Base-by-base conservation (phyloP, 805 yeast genomes). In the Vanderwaltozyma tropicalis region DNA sequence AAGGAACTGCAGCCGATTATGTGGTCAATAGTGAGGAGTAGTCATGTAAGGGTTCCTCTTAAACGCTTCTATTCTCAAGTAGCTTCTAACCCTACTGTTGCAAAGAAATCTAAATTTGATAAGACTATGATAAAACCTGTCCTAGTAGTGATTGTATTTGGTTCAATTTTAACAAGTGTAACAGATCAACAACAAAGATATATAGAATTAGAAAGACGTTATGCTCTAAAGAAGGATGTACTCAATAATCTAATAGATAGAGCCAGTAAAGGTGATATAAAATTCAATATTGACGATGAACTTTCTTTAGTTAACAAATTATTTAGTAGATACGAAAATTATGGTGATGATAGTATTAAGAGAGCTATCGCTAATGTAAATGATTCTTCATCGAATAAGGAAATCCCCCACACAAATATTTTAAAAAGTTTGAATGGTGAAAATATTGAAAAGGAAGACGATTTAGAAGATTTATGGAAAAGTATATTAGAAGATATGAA, bases 91-190 rank as follows among this genome's bases (percentile, higher is more conserved):
- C 13, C 22, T 3, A 7, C n/a, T 19, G 20, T 5, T 13, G 3
- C 19, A 14, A 34, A 34, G 18, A 17, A 41, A 14, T 37, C 51
- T 5, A 52, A 52, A 11, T 55, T 59, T 39, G 68, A 63, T 41
- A 56, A 45, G 32, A 44, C 65, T 2, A 49, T 63, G 47, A 40
- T 62, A 12, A 63, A 68, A 30, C 65, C 73, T 13, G 52, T 65
- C 5, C 34, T 68, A 10, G 62, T 69, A 18, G 53, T 70, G 2
- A 60, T 73, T 5, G 46, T 69, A 11, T 66, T 70, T 30, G 68
- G 74, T 1, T 67, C 75, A 1, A 64, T 70, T 46, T 57, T 73
- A 8, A 63, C 69, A 43, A 66, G 68, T 48, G 64, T 72, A 16
- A 67, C 67, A 37, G 63, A 65, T 28, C 55, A 62, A 22, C 64